phyloP scores from a whole-genome alignment of 371 early-diverging fungal genomes.

The Mortierella sp. region DNA sequence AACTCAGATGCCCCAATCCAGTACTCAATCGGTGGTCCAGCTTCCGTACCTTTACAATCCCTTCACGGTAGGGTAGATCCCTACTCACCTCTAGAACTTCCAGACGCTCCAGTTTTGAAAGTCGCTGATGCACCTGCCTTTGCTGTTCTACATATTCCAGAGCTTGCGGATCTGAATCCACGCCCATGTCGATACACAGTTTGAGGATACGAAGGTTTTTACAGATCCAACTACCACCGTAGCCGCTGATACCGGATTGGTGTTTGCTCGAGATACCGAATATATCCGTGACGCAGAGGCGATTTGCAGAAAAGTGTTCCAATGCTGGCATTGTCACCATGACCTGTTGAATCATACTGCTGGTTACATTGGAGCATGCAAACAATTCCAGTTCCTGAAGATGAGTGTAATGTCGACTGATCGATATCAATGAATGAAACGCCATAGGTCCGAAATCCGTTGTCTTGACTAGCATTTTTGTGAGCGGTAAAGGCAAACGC shows the following conservation, averaged over 20 bases:
- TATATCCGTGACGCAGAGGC: neutral
- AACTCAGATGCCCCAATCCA: neutral
- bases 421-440: neutral
- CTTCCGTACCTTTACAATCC: neutral
- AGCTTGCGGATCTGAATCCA: neutral
- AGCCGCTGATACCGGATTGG: neutral
- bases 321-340: neutral
- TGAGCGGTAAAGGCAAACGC: neutral
- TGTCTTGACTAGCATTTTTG: neutral
- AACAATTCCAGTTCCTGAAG: slow-evolving; percentile 4
- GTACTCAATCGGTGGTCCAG: neutral
- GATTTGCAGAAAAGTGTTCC: neutral
- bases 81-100: slow-evolving; percentile 1
- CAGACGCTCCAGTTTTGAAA: neutral
- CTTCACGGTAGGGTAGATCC: neutral
- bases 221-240: neutral
- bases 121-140: neutral
- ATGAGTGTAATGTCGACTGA: neutral
- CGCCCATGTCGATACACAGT: slow-evolving; percentile 2
- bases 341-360: neutral
- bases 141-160: neutral
- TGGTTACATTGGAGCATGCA: neutral
- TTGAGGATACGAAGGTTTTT: neutral
- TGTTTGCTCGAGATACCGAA: neutral
- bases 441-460: neutral